Base-by-base conservation (phyloP, 345 rosid genomes). In the Melastoma malabathricum region DNA sequence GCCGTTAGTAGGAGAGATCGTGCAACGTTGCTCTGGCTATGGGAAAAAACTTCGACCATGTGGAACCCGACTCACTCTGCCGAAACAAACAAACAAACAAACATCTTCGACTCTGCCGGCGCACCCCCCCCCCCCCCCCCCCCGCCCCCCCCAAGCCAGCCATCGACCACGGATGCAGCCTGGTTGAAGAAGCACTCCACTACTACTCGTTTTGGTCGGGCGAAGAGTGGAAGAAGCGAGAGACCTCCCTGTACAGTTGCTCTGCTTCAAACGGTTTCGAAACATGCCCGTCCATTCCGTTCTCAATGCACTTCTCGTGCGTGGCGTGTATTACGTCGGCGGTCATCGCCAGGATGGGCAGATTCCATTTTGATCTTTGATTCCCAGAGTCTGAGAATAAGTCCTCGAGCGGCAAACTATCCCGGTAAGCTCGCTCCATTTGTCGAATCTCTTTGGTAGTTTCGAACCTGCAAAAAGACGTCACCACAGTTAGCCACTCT, bases 311-410 rank as follows among this genome's bases (percentile, higher is more conserved):
- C 59, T 74, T 64, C 68, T 81, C 93, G 10, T 78, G 79, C 1
- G 92, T 86, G 43, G 98, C 96, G 50, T 90, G 94, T 59, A 90
- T 81, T 31, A 86, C 96, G 50, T 90, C 98, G 38, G 98, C 98
- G 0, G 98, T 90, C 98, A 86, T 90, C 59, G 98, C 98, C 68
- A 90, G 68, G 55, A 90, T 73, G 1, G 89, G 84, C 4, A 86
- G 56, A 48, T 69, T 82, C 85, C 77, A 73, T 31, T 74, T 74
- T 15, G 64, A 52, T 58, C 62, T 46, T 34, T 66, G 69, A 46
- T 59, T 64, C 15, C 16, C 57, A 31, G 63, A 59, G 61, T 70
- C 85, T 56, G 25, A 38, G 7, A 63, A 55, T 19, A 55, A 59
- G 41, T 76, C 69, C 61, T 75, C 67, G 1, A 19, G 71, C 47